Percentiles rank a stretch among this genome's conserved stretches.
Evolutionary conservation across 495 filamentous ascomycete genomes (phyloP).

Genomic region (Monascus purpureus): DNA sequence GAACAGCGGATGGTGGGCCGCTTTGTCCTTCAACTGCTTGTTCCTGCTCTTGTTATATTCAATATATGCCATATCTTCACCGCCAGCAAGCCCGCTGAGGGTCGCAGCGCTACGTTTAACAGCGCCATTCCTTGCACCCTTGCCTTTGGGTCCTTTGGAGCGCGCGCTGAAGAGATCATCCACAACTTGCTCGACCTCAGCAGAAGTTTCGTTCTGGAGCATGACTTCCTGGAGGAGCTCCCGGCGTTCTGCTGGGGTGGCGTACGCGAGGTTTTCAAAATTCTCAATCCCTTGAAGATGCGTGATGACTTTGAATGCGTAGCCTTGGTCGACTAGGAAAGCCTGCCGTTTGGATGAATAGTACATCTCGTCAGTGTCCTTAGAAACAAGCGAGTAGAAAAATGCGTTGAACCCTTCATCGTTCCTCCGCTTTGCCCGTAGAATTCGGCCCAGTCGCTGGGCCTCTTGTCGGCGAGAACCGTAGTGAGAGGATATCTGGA

Average conservation of each 20-base stretch:
- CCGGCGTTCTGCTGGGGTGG: conserved; percentile 65
- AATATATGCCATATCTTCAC: conserved; percentile 92
- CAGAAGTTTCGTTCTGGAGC: conserved; percentile 70
- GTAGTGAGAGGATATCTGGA: conserved; percentile 97
- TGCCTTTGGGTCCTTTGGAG: conserved; percentile 23
- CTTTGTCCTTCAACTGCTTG: conserved; percentile 69
- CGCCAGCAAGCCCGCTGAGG: conserved; percentile 72
- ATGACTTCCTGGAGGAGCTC: conserved; percentile 88
- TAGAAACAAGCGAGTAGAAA: conserved; percentile 94
- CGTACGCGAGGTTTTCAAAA: conserved; percentile 66
- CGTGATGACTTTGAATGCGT: conserved; percentile 98
- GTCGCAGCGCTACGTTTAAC: conserved; percentile 72
- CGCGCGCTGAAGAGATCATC: conserved; percentile 72
- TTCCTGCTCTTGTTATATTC: conserved; percentile 68
- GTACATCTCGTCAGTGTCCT: conserved; percentile 96
- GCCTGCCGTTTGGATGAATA: conserved; percentile 96
- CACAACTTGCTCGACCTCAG: conserved; percentile 60
- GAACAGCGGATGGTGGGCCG: conserved; percentile 49
- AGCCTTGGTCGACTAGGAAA: conserved; percentile 96
- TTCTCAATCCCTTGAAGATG: conserved; percentile 84
- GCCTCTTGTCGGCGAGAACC: conserved; percentile 96
- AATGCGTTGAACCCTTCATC: conserved; percentile 99
- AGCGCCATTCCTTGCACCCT: conserved; percentile 34
- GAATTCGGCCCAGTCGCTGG: conserved; percentile 85
- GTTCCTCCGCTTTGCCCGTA: conserved; percentile 89